Evolutionary conservation across 2,329 filamentous ascomycete species (phyloP).

Genomic region (Thermothelomyces thermophilus): DNA sequence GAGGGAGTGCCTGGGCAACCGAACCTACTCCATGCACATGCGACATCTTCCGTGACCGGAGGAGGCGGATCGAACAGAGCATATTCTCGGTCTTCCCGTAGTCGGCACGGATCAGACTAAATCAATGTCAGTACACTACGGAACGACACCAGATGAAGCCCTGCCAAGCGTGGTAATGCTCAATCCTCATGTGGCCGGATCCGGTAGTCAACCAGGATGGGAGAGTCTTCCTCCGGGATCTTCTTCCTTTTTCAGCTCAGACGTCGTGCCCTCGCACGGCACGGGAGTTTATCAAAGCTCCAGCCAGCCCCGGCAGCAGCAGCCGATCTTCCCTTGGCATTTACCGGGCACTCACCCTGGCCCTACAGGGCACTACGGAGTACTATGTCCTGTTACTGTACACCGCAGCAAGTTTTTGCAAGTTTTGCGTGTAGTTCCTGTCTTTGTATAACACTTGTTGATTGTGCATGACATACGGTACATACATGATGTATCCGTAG

Average conservation of each 20-base stretch:
- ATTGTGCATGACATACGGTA: no score
- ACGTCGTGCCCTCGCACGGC: slow-evolving; percentile 6
- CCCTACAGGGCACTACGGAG: no score
- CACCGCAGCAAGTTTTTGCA: no score
- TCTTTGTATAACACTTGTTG: no score
- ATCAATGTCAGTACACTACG: no score
- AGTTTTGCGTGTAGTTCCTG: no score
- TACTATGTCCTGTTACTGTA: no score
- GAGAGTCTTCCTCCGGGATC: slow-evolving; percentile 7
- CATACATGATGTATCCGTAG: no score
- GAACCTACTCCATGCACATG: neutral
- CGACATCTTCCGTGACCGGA: slow-evolving; percentile 11
- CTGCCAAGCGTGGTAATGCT: neutral
- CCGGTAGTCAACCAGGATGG: slow-evolving; percentile 14
- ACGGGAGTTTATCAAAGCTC: neutral
- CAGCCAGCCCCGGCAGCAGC: neutral
- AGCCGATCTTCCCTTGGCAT: slow-evolving; percentile 12
- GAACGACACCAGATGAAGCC: neutral
- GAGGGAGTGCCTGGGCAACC: neutral
- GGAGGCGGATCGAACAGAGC: neutral
- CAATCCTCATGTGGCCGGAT: slow-evolving; percentile 14
- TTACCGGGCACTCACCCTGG: neutral
- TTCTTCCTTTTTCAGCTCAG: slow-evolving; percentile 12
- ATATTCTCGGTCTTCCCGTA: no score
- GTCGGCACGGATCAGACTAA: no score